phyloP scores from a whole-genome alignment of 2,329 filamentous ascomycete genomes.

The Fusarium graminum region DNA sequence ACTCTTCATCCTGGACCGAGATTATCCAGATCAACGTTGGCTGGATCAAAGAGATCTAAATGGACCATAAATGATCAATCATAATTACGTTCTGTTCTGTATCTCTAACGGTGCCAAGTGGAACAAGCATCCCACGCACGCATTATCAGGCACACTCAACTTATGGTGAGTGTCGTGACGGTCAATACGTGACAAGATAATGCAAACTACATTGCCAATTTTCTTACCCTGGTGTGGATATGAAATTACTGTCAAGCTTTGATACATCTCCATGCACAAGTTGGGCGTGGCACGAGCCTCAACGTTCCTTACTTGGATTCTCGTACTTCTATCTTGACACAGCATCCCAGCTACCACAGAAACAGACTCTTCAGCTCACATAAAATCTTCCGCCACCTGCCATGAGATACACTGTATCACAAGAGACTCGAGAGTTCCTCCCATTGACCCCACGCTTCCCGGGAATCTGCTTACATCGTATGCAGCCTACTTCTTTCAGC shows the following conservation, averaged over 20 bases:
- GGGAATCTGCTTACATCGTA: slow-evolving; percentile 41
- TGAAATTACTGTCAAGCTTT: not conserved
- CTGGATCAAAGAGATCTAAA: slow-evolving; percentile 1
- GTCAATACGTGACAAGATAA: not conserved
- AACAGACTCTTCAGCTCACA: not conserved
- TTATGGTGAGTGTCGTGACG: not conserved
- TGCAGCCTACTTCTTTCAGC: slow-evolving; percentile 43
- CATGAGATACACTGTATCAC: slow-evolving; percentile 31
- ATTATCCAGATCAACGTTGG: slow-evolving; percentile 2
- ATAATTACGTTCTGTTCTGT: not conserved
- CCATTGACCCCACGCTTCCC: slow-evolving; percentile 18
- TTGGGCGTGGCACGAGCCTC: not conserved
- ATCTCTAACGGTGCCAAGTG: not conserved
- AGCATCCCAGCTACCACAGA: slow-evolving; percentile 1
- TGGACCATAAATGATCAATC: not conserved
- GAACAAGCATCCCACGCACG: slow-evolving; percentile 9
- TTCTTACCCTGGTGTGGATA: not conserved
- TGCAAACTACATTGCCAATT: not conserved
- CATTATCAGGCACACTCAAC: not conserved
- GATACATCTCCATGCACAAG: not conserved
- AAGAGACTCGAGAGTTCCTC: slow-evolving; percentile 14
- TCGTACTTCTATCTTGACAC: slow-evolving; percentile 6
- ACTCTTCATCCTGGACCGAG: slow-evolving; percentile 9
- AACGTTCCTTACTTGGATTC: not conserved
- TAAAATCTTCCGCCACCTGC: slow-evolving; percentile 2